Conservation (phyloP, 2,329 filamentous ascomycete species). For the Apiospora rasikravindrae region DNA sequence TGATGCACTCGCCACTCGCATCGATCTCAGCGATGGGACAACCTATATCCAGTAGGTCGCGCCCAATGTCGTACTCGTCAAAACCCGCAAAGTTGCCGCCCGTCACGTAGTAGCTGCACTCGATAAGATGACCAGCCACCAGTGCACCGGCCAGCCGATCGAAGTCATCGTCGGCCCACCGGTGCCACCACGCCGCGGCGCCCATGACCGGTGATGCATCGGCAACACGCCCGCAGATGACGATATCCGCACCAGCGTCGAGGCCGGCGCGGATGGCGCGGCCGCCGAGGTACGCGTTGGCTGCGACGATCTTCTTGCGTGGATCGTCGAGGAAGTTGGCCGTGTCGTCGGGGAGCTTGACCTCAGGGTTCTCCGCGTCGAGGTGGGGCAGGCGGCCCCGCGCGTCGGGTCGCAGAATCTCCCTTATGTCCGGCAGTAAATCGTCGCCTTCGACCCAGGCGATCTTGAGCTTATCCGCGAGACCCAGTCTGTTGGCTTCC, state of each 20-base stretch:
- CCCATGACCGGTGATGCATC: conserved; percentile 60
- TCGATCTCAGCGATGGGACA: conserved; percentile 47
- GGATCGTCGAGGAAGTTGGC: conserved; percentile 38
- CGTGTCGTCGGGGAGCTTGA: conserved; percentile 47
- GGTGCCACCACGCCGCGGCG: conserved; percentile 61
- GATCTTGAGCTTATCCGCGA: conserved; percentile 29
- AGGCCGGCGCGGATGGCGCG: conserved; percentile 52
- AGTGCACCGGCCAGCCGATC: conserved; percentile 56
- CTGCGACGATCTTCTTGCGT: conserved; percentile 40
- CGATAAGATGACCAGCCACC: conserved; percentile 58
- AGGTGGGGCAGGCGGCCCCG: conserved; percentile 39
- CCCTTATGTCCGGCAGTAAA: conserved; percentile 39
- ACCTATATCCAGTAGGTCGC: conserved; percentile 39
- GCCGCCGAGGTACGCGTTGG: conserved; percentile 59
- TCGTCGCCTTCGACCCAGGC: conserved; percentile 39
- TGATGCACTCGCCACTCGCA: conserved; percentile 38
- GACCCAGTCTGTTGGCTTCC: conserved; percentile 36
- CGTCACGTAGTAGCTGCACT: conserved; percentile 59
- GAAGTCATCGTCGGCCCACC: conserved; percentile 53
- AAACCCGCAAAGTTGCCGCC: conserved; percentile 62
- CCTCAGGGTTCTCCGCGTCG: conserved; percentile 40
- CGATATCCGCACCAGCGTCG: conserved; percentile 49
- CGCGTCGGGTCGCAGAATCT: conserved; percentile 27
- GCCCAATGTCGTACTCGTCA: conserved; percentile 40
- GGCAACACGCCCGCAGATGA: conserved; percentile 54